phyloP scores from a whole-genome alignment of 805 yeast species.

The Candida peoriensis region DNA sequence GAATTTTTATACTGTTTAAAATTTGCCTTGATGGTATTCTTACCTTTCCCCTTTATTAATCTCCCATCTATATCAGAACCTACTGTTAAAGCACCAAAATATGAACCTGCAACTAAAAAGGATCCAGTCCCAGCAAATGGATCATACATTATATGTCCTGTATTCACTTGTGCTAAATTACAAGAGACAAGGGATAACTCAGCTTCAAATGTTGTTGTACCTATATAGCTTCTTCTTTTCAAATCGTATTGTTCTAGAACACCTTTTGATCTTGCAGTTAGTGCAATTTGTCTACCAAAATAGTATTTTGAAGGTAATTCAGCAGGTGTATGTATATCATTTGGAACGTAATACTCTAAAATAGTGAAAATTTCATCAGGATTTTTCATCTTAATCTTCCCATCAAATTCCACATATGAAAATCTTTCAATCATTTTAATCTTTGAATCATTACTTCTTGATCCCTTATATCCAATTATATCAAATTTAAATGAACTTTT shows the following conservation, averaged over 20 bases:
- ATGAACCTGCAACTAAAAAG: conserved; percentile 81
- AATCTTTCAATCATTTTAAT: conserved; percentile 67
- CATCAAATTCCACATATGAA: conserved; percentile 63
- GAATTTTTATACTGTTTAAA: conserved; percentile 68
- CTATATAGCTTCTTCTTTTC: conserved; percentile 78
- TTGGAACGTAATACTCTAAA: conserved; percentile 66
- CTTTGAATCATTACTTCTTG: conserved; percentile 45
- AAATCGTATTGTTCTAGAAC: conserved; percentile 76
- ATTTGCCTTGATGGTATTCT: conserved; percentile 54
- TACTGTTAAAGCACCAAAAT: conserved; percentile 71
- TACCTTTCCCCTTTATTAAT: conserved; percentile 63
- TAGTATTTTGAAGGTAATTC: conserved; percentile 50
- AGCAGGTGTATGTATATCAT: conserved; percentile 37
- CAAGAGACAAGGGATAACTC: conserved; percentile 85
- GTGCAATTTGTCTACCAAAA: conserved; percentile 70
- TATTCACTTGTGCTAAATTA: conserved; percentile 71
- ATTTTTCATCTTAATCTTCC: conserved; percentile 70
- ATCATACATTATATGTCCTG: conserved; percentile 72
- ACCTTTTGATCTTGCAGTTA: conserved; percentile 57
- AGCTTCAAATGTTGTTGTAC: conserved; percentile 96
- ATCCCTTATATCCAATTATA: conserved; percentile 71
- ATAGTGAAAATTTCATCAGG: conserved; percentile 70
- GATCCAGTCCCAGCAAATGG: conserved; percentile 98
- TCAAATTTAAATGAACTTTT: conserved; percentile 72
- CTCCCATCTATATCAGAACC: conserved; percentile 94